Evolutionary conservation across 148 eudicot genomes (phyloP).

Genomic region (Diospyros kaki): DNA sequence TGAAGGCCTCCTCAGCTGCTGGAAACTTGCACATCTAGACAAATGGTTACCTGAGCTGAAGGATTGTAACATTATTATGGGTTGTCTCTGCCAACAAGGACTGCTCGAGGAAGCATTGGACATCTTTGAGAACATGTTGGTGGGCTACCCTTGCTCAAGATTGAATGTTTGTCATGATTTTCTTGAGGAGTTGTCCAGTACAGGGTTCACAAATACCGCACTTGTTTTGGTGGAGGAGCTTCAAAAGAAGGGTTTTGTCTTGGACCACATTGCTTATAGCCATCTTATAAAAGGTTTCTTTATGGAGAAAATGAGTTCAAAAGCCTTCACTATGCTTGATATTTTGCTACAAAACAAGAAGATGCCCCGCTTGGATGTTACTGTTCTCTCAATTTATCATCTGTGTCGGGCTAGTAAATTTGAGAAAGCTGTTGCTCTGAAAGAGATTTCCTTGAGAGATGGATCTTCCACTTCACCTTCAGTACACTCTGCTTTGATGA

Average conservation of each 20-base stretch:
- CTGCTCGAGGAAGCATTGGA: constrained; percentile 49
- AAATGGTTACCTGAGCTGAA: constrained; percentile 47
- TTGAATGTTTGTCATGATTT: constrained; percentile 33
- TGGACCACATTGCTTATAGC: constrained; percentile 36
- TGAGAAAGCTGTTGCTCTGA: constrained; percentile 38
- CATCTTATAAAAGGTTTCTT: constrained; percentile 49
- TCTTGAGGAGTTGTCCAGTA: constrained; percentile 41
- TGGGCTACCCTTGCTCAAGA: constrained; percentile 25
- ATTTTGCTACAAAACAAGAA: constrained; percentile 28
- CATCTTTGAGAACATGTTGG: constrained; percentile 39
- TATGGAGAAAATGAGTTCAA: constrained; percentile 37
- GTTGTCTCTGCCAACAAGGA: constrained; percentile 33
- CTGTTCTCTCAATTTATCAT: constrained; percentile 30
- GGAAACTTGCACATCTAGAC: constrained; percentile 28
- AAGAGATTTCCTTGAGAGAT: constrained; percentile 28
- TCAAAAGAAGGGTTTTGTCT: constrained; percentile 24
- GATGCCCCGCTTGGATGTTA: constrained; percentile 28
- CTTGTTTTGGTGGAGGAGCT: constrained; percentile 37
- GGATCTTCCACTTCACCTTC: constrained; percentile 22
- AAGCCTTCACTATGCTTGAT: constrained; percentile 41
- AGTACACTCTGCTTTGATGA: constrained; percentile 30
- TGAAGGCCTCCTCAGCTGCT: constrained; percentile 26
- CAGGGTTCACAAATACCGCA: constrained; percentile 45
- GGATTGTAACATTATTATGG: constrained; percentile 28
- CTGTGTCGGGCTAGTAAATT: constrained; percentile 34